Conservation (phyloP, 1,139 yeast genomes). For the Scheffersomyces quercinus region DNA sequence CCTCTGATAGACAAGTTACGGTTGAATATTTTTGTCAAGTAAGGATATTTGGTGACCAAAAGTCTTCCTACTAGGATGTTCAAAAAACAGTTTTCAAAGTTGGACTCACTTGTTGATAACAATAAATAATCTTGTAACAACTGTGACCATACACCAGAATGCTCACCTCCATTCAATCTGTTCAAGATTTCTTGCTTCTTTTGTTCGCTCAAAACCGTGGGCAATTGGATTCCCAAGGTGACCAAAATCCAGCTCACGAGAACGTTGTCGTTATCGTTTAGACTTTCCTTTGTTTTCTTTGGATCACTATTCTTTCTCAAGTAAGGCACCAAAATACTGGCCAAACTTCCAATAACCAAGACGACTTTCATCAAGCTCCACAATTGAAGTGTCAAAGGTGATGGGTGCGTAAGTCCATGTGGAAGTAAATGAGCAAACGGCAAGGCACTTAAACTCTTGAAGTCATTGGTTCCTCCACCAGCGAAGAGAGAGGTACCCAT, state of each 20-base stretch:
- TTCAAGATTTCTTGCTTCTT: constrained; percentile 20
- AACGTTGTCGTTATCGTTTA: constrained; percentile 7
- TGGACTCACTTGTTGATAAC: constrained; percentile 32
- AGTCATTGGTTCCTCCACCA: constrained; percentile 35
- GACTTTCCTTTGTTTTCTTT: constrained; percentile 2
- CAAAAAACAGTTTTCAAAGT: constrained; percentile 41
- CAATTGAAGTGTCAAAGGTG: constrained; percentile 25
- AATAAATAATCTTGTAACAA: constrained; percentile 30
- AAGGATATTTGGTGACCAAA: constrained; percentile 23
- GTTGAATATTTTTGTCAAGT: constrained; percentile 20
- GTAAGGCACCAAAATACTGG: constrained; percentile 26
- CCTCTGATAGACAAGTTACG: constrained; percentile 29
- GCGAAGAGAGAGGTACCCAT: constrained; percentile 49
- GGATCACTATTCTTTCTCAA: constrained; percentile 6
- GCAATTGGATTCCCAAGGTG: constrained; percentile 31
- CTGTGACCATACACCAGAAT: constrained; percentile 11
- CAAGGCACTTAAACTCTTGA: constrained; percentile 40
- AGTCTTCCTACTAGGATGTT: constrained; percentile 32
- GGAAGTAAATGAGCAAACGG: constrained; percentile 34
- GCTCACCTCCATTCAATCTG: constrained; percentile 25
- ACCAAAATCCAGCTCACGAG: constrained; percentile 27
- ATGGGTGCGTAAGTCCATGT: constrained; percentile 22
- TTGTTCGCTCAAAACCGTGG: constrained; percentile 19
- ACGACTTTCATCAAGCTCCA: constrained; percentile 28
- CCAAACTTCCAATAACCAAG: constrained; percentile 28